Evolutionary conservation across 2,329 filamentous ascomycete species (phyloP).

Genomic region (Penicillium sp.): DNA sequence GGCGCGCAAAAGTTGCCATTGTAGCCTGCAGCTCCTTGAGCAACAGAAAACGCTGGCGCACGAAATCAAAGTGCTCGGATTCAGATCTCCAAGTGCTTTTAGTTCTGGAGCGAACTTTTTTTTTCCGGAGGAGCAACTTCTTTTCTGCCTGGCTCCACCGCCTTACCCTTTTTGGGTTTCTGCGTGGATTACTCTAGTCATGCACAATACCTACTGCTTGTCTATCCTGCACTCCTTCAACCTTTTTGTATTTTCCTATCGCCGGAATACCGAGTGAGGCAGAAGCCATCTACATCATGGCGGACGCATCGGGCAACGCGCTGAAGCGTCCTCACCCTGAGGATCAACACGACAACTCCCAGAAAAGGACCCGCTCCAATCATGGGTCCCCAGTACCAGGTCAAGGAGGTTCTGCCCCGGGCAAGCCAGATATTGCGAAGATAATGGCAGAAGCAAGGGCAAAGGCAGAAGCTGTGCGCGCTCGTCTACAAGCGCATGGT

Average conservation of each 20-base stretch:
- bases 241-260: neutral
- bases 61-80: conserved; percentile 30
- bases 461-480: conserved; percentile 51
- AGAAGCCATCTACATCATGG: conserved; percentile 33
- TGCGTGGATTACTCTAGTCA: conserved; percentile 7
- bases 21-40: conserved; percentile 36
- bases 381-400: conserved; percentile 50
- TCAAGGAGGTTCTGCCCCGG: conserved; percentile 34
- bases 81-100: conserved; percentile 26
- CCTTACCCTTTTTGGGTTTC: conserved; percentile 22
- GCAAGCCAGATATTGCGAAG: conserved; percentile 48
- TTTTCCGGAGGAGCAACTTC: conserved; percentile 21
- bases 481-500: conserved; percentile 44
- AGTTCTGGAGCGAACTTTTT: conserved; percentile 38
- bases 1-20: conserved; percentile 61
- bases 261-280: conserved; percentile 9
- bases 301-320: conserved; percentile 43
- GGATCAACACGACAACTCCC: conserved; percentile 46
- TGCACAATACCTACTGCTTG: neutral
- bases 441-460: conserved; percentile 51
- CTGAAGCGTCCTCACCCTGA: conserved; percentile 52
- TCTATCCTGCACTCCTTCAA: neutral
- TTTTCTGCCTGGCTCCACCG: conserved; percentile 42
- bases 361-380: conserved; percentile 52
- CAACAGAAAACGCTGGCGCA: conserved; percentile 36